Evolutionary conservation across 768 basidiomycete species (phyloP).

Genomic region (Cubamyces lactineus): DNA sequence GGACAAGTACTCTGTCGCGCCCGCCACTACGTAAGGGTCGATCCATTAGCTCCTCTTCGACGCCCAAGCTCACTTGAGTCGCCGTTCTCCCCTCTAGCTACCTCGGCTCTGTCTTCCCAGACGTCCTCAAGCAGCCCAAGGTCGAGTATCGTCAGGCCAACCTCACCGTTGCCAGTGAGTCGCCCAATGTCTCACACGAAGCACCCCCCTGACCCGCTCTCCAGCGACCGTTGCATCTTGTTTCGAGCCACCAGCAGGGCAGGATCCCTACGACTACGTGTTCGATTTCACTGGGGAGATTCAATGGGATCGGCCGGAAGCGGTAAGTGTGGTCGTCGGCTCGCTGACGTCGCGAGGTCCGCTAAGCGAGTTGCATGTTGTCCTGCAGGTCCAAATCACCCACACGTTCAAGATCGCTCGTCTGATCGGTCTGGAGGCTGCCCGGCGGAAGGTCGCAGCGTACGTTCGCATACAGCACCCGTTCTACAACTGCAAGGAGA

Average conservation of each 20-base stretch:
- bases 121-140: slow-evolving; percentile 63
- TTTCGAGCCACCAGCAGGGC: slow-evolving; percentile 74
- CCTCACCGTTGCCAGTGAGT: slow-evolving; percentile 70
- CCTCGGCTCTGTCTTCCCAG: slow-evolving; percentile 74
- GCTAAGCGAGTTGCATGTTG: background rate
- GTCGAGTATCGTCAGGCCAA: slow-evolving; percentile 87
- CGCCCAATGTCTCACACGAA: background rate
- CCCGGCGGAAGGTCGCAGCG: slow-evolving; percentile 75
- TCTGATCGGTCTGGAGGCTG: slow-evolving; percentile 74
- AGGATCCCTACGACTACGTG: slow-evolving; percentile 73
- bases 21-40: slow-evolving; percentile 69
- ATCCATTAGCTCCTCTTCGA: slow-evolving; percentile 27
- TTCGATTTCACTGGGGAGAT: slow-evolving; percentile 88
- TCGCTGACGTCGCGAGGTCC: background rate
- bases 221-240: slow-evolving; percentile 67
- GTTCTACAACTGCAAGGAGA: slow-evolving; percentile 75
- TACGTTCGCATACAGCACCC: slow-evolving; percentile 79
- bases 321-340: slow-evolving; percentile 47
- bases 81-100: slow-evolving; percentile 52
- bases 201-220: slow-evolving; percentile 21
- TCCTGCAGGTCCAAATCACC: slow-evolving; percentile 75
- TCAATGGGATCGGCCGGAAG: slow-evolving; percentile 71
- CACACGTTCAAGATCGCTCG: slow-evolving; percentile 72
- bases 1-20: slow-evolving; percentile 72
- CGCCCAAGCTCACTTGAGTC: slow-evolving; percentile 15